Evolutionary conservation across 768 basidiomycete genomes (phyloP), one percentile per base, ranked within the genome.

Genomic region (Russula emetica): DNA sequence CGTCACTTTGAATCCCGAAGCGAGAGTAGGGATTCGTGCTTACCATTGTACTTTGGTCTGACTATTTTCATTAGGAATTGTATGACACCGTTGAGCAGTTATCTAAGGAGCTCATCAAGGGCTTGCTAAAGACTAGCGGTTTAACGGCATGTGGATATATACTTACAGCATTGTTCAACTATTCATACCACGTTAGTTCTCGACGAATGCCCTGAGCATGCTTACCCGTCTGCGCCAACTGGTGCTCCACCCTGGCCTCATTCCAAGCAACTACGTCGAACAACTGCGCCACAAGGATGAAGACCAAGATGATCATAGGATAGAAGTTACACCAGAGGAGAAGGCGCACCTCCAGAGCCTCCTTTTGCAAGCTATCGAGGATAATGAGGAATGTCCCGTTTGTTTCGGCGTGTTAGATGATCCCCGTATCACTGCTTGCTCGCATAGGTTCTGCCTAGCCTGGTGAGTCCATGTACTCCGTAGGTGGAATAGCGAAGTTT

Each of bases 191-290:
- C 14, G 28, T 30, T 62, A 90, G 88, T 79, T 84, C 0, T 83
- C 85, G 62, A 83, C 83, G 2, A 86, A 87, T 69, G 84, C 91
- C 16, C 74, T 92, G 42, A 86, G 87, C 65, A 85, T 94, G 81
- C 81, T 94, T n/a, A 93, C 91, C 9, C 87, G 93, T 20, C 78
- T 95, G 72, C 84, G 92, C 34, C 93, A 95, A 74, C 76, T 94
- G 22, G 87, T 82, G 20, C 81, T 93, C 28, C 90, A 94, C 70
- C 88, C 92, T 0, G 84, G 83, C 1, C 78, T 95, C 28, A 76
- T 92, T 55, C 92, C 92, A 5, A 66, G 76, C 9, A 79, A 84
- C 64, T 94, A 92, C 69, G 71, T 92, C 13, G 84, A 89, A 47
- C 79, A 87, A 64, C 78, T 92, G 51, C 76, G 76, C 40, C 50